Conservation (phyloP, 2,329 filamentous ascomycete genomes). For the Aspergillus terreus region DNA sequence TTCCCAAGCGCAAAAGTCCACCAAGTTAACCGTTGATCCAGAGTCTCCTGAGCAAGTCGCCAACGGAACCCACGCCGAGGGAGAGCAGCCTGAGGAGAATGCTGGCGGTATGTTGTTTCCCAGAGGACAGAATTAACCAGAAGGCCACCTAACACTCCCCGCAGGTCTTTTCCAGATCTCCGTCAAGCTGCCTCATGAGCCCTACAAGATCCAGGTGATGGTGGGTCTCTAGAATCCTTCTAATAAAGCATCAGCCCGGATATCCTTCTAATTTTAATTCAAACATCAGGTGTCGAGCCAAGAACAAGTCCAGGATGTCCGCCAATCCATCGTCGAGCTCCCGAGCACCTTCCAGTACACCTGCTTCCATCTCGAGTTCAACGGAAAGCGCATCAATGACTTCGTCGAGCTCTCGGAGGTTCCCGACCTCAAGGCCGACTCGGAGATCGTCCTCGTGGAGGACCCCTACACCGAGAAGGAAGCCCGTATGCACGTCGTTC, state of each 20-base stretch:
- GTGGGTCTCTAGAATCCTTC: constrained; percentile 49
- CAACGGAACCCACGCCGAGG: constrained; percentile 34
- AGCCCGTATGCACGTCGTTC: constrained; percentile 87
- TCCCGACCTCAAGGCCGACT: constrained; percentile 69
- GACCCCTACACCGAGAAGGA: constrained; percentile 99
- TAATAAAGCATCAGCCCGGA: constrained; percentile 19
- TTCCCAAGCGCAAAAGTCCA: not conserved
- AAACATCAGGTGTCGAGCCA: constrained; percentile 71
- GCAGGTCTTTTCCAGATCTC: constrained; percentile 65
- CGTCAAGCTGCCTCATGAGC: constrained; percentile 76
- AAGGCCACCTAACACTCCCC: not conserved
- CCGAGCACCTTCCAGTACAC: constrained; percentile 94
- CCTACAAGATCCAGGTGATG: constrained; percentile 78
- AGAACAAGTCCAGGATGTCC: constrained; percentile 96
- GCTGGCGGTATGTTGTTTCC: constrained; percentile 28
- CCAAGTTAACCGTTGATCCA: constrained; percentile 20
- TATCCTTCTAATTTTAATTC: constrained; percentile 10
- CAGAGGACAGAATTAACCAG: not conserved
- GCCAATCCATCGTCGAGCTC: constrained; percentile 91
- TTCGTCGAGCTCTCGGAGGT: constrained; percentile 91
- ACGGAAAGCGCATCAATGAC: constrained; percentile 87
- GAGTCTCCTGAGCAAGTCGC: constrained; percentile 34
- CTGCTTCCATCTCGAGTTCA: constrained; percentile 95
- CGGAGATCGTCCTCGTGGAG: constrained; percentile 77
- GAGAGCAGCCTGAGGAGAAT: constrained; percentile 32